Conservation (phyloP, 2,329 filamentous ascomycete genomes). For the Aspergillus sp. region DNA sequence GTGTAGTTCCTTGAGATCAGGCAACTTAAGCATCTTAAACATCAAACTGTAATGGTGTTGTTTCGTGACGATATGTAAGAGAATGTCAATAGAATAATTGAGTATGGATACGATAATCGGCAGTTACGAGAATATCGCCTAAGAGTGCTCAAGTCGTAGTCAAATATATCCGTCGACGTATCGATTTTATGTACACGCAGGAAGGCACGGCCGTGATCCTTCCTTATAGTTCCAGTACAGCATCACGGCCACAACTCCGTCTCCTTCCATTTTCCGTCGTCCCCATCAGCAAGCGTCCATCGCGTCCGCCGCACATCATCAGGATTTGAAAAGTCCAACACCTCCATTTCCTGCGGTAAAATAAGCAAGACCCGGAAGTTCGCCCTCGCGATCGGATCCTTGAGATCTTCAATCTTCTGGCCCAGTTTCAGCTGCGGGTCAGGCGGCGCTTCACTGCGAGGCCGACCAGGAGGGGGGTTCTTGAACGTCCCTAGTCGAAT, state of each 20-base stretch:
- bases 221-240: too few relatives aligned
- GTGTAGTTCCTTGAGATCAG: too few relatives aligned
- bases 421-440: conserved; percentile 50
- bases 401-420: conserved; percentile 67
- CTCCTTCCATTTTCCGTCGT: conserved; percentile 59
- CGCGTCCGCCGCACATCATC: conserved; percentile 63
- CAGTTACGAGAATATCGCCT: too few relatives aligned
- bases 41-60: too few relatives aligned
- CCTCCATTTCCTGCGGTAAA: conserved; percentile 74
- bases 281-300: conserved; percentile 60
- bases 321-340: conserved; percentile 68
- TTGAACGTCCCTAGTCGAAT: conserved; percentile 61
- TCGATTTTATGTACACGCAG: neutral
- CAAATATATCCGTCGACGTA: neutral
- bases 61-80: too few relatives aligned
- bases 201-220: neutral
- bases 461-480: conserved; percentile 67
- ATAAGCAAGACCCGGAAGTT: conserved; percentile 90
- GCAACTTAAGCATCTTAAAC: too few relatives aligned
- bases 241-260: conserved; percentile 66
- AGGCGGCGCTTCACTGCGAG: conserved; percentile 53
- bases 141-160: neutral
- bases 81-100: too few relatives aligned
- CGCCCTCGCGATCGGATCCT: conserved; percentile 66
- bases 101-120: too few relatives aligned